Base-by-base conservation (phyloP, 495 filamentous ascomycete species). In the Neurospora sp. region DNA sequence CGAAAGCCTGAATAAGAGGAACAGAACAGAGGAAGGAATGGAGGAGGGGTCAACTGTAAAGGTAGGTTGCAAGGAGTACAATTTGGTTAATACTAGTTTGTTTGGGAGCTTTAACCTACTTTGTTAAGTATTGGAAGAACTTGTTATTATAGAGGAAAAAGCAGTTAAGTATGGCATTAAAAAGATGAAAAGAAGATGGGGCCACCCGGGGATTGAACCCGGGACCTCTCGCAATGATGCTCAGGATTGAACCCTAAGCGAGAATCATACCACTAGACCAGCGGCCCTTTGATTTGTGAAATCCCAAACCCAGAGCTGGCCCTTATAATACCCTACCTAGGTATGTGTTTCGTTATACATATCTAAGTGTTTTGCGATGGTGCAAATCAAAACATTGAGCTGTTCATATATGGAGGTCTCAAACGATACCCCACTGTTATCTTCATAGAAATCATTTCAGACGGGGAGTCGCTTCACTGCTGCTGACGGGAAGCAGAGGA, bases 181-280 rank as follows among this genome's bases (percentile, higher is more conserved):
- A 39, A 39, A 12, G 39, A 39, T 4, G 2, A 44, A 16, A 8
- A 8, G 10, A 20, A 10, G n/a, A 47, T 9, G 44, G 42, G 44
- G 44, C 44, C 44, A 47, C 44, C 44, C 44, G 44, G 44, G 44
- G 44, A 47, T 47, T 47, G 53, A 61, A 61, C 53, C 53, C 53
- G 53, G 53, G 53, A 61, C 53, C 53, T 61, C 53, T 61, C 53
- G 53, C 53, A 61, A 61, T 4, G 22, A 61, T 61, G 53, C 53
- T 61, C 53, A 61, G 53, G 53, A 61, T 61, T 61, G 53, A 61
- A 61, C 53, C 53, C 53, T 61, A 61, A 61, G 53, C 53, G 53
- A 65, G 53, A 65, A 65, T 65, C 53, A 65, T 65, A 65, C 53
- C 53, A 65, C 53, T 65, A 65, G 53, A 65, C 53, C 53, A 65